A percentile compares a stretch with the other conserved stretches of the same genome.
phyloP scores from a whole-genome alignment of 345 rosid species.

The Moricandia moricandioides region DNA sequence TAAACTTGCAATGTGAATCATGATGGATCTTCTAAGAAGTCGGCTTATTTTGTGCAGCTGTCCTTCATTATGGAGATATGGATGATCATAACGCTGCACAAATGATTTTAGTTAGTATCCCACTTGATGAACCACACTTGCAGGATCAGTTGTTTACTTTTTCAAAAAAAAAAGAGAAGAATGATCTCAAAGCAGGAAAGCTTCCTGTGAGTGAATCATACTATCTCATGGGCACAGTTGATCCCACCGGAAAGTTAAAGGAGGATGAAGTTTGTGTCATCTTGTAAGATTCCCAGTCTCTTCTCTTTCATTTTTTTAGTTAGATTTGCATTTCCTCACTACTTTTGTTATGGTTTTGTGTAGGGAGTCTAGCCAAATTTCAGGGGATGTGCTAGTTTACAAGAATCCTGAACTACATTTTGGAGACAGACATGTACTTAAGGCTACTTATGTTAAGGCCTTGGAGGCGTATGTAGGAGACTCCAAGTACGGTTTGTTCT shows the following conservation, averaged over 20 bases:
- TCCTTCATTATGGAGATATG: constrained; percentile 47
- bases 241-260: constrained; percentile 24
- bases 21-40: constrained; percentile 4
- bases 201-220: too few relatives aligned
- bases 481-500: constrained; percentile 73
- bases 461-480: constrained; percentile 57
- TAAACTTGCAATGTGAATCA: not conserved
- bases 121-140: constrained; percentile 64
- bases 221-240: too few relatives aligned
- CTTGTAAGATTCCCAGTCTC: constrained; percentile 44
- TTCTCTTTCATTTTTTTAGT: not conserved
- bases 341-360: not conserved
- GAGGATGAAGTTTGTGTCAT: constrained; percentile 76
- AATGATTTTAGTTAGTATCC: constrained; percentile 71
- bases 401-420: constrained; percentile 77
- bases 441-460: constrained; percentile 54
- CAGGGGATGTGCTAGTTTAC: constrained; percentile 60
- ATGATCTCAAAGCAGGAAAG: constrained; percentile 33
- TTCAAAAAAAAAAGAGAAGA: constrained; percentile 46
- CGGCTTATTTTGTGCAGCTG: constrained; percentile 40
- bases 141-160: constrained; percentile 40
- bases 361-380: constrained; percentile 68
- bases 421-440: constrained; percentile 72
- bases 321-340: not conserved
- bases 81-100: constrained; percentile 43